Evolutionary conservation across 2,329 filamentous ascomycete genomes (phyloP).

Genomic region (Thielaviopsis punctulata): DNA sequence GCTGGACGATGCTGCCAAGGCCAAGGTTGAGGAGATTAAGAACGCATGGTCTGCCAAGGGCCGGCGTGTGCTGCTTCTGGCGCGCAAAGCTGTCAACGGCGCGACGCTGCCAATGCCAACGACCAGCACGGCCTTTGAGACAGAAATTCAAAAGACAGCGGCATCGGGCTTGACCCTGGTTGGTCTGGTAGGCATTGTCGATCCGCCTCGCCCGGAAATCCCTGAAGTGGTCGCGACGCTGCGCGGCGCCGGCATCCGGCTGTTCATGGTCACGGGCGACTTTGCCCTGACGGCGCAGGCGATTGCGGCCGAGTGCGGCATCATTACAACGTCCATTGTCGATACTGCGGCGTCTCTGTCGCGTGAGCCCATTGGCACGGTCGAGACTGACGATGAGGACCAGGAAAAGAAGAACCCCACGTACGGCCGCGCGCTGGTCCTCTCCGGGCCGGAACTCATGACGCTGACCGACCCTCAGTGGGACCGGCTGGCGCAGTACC

Average conservation of each 20-base stretch:
- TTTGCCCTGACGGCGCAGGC: conserved; percentile 65
- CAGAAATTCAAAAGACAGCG: conserved; percentile 60
- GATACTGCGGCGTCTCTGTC: conserved; percentile 25
- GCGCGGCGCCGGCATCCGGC: conserved; percentile 80
- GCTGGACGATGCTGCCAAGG: conserved; percentile 49
- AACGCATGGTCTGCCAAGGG: conserved; percentile 81
- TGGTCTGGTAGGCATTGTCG: conserved; percentile 88
- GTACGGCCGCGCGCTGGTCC: conserved; percentile 34
- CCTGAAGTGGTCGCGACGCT: conserved; percentile 73
- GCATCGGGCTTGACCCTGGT: conserved; percentile 83
- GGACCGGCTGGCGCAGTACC: conserved; percentile 45
- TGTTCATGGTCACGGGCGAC: conserved; percentile 96
- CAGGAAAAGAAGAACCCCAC: conserved; percentile 13
- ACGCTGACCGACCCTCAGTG: conserved; percentile 51
- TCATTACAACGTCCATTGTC: conserved; percentile 48
- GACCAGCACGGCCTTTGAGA: conserved; percentile 72
- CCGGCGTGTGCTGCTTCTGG: conserved; percentile 85
- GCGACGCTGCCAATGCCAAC: conserved; percentile 50
- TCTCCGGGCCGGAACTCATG: conserved; percentile 49
- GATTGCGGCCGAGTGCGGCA: conserved; percentile 67
- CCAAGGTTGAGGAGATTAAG: conserved; percentile 61
- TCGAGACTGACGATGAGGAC: conserved; percentile 17
- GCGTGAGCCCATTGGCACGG: conserved; percentile 54
- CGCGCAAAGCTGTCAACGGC: conserved; percentile 60
- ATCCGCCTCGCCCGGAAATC: conserved; percentile 88